These are phyloP conservation scores for Blastocystis sp. DNA, from an alignment of 352 stramenopile genomes.

Conservation along the genomic window DNA sequence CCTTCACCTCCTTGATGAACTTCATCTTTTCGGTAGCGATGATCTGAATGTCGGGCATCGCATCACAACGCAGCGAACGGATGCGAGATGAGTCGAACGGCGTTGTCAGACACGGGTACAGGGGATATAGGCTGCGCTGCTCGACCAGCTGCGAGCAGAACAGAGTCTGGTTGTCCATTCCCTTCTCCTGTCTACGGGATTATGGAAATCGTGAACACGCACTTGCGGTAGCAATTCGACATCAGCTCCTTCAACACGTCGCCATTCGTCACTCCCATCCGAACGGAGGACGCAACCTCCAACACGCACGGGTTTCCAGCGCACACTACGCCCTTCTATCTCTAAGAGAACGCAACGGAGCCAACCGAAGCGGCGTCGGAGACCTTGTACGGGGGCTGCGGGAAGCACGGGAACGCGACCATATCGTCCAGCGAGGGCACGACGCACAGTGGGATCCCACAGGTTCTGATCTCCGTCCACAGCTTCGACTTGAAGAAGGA, in stretches of 20 bases:
- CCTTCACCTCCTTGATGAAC: conserved; percentile 46
- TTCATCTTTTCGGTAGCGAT: conserved; percentile 63
- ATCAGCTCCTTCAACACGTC: conserved; percentile 66
- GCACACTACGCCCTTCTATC: not conserved
- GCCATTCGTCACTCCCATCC: conserved; percentile 43
- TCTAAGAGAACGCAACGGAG: not conserved
- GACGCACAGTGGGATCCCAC: not conserved
- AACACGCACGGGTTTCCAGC: conserved; percentile 44
- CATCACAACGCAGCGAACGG: not conserved
- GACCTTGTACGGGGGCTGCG: conserved; percentile 12
- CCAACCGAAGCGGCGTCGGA: not conserved
- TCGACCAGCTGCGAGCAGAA: conserved; percentile 42
- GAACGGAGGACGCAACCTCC: not conserved
- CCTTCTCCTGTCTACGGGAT: conserved; percentile 23
- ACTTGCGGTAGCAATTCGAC: conserved; percentile 16
- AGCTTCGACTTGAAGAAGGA: not conserved
- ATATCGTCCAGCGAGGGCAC: conserved; percentile 46
- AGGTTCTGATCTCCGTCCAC: conserved; percentile 8
- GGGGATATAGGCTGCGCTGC: conserved; percentile 57
- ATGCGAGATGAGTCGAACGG: conserved; percentile 25
- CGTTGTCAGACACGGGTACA: conserved; percentile 22
- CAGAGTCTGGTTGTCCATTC: conserved; percentile 37
- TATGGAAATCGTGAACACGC: not conserved
- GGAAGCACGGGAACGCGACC: conserved; percentile 25
- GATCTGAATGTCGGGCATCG: conserved; percentile 41